Evolutionary conservation across 2,329 filamentous ascomycete species (phyloP), one percentile per base, ranked within the genome.

Genomic region (Neopestalotiopsis clavispora): DNA sequence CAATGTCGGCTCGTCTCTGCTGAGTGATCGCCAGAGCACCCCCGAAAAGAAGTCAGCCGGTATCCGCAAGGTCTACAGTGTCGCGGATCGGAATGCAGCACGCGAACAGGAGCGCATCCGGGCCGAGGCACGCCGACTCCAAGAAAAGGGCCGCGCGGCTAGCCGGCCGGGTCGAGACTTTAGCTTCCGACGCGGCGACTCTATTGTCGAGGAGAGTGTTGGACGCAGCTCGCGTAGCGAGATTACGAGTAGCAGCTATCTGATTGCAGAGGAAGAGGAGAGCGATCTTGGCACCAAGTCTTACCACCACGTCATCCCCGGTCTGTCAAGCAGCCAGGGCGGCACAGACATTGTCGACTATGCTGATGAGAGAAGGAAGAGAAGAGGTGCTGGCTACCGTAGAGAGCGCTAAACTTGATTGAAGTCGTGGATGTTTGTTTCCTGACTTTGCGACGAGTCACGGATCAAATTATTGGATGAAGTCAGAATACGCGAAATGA

Each of bases 51-150:
- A 74, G 23, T 30, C 14, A 28, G 81, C 78, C 60, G 85, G 86
- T 65, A 90, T 90, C 74, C 83, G 88, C 72, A 90, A 90, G 80
- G 88, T 90, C 40, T 89, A 90, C 81, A 89, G 87, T 52, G 86
- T 84, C 1, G 85, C 87, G 10, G 87, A 89, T 78, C 85, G 86
- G 73, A 86, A 81, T 65, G 83, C 81, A 32, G 77, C 79, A 64
- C 84, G 86, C 52, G 87, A 89, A 77, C 76, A 82, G 38, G 87
- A 90, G 74, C 84, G 85, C 20, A 81, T 89, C 71, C 84, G 87
- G 45, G 82, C 84, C 62, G 89, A 91, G 78, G 88, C 88, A 0
- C 80, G 84, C 23, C 83, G 84, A 52, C 79, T 88, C n/a, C 84
- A 86, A 66, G 86, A 89, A 67, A 85, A 87, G 73, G 84, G 84